Evolutionary conservation across 331 rosid species (phyloP), one percentile per base, ranked within the genome.

Genomic region (Malus hybrid): DNA sequence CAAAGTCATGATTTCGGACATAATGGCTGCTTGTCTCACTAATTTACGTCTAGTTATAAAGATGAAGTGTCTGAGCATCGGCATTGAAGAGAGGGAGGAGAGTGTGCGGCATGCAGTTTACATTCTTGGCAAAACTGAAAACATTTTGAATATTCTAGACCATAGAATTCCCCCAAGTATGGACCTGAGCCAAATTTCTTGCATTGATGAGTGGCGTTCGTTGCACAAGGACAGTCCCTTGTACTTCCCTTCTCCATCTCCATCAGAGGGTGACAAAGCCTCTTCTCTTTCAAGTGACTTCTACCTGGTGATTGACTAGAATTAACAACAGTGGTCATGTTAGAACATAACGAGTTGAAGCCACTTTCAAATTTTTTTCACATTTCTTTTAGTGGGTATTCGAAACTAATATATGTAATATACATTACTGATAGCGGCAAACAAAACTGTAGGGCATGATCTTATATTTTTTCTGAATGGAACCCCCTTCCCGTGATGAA

Each of bases 151-250:
- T 60, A 84, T 87, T 80, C 75, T 88, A 39, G 86, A 88, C 9
- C 76, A 76, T 64, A 75, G 82, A 63, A 77, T 55, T 39, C 68
- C 81, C 77, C 88, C 82, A 26, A 42, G 6, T 7, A 63, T 85
- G 78, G 87, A 80, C 66, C 71, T 42, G 44, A 8, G 52, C 34
- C 73, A 66, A 60, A 87, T 80, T 83, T 75, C 85, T 3, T 71
- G 56, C 75, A 81, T 94, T 42, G 97, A 94, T 57, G 90, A 86
- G 65, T 94, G 98, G 98, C 89, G 90, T 42, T 81, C 57, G 42
- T 83, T 79, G 77, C 83, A 83, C 79, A 86, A 78, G 50, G 81
- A 81, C 42, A 75, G 34, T 20, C 28, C 52, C 65, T 75, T 12
- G 66, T 11, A 63, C 62, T 71, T 32, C 30, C 19, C 26, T 70